Base-by-base conservation (phyloP, 306 rosid species). In the Trifolium fragiferum region DNA sequence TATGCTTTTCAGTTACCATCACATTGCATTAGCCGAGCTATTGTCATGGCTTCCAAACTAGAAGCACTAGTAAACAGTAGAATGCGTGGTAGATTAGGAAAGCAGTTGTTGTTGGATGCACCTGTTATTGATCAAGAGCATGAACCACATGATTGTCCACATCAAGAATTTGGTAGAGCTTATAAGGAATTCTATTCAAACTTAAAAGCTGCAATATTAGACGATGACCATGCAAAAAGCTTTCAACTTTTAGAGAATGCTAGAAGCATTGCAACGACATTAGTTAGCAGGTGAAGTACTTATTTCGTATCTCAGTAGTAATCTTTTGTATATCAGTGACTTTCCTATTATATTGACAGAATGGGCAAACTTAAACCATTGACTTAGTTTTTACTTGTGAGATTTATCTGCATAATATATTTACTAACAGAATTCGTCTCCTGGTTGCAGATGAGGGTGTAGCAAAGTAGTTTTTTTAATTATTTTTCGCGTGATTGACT, bases 11-110 rank as follows among this genome's bases (percentile, higher is more conserved):
- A 94, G 98, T 57, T 91, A 66, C 98, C 98, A 14, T 65, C 88
- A 47, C 67, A 81, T 3, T 90, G 97, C 81, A 74, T 94, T 57
- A 77, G 86, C 37, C 90, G 88, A 73, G 98, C 92, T 57, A 81
- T 83, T 53, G 38, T 67, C 49, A 93, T 94, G 97, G 97, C 96
- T 77, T 80, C 89, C 59, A 83, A 84, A 82, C 70, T 92, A 66
- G 97, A 94, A 81, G 88, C 72, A 25, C 44, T 83, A n/a, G 89
- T 84, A 70, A 83, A 79, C 79, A 81, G 63, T 57, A 84, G 91
- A 86, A 68, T 72, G 64, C 84, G 58, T 63, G 61, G 67, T 49
- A 87, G 83, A 77, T 71, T 66, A 5, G 72, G 57, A 67, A 81
- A 83, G 76, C 51, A 44, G 72, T 62, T 18, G 51, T 72, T 61